Evolutionary conservation across 2,329 filamentous ascomycete species (phyloP), one percentile per base, ranked within the genome.

Genomic region (Phyllosticta citribraziliensis): DNA sequence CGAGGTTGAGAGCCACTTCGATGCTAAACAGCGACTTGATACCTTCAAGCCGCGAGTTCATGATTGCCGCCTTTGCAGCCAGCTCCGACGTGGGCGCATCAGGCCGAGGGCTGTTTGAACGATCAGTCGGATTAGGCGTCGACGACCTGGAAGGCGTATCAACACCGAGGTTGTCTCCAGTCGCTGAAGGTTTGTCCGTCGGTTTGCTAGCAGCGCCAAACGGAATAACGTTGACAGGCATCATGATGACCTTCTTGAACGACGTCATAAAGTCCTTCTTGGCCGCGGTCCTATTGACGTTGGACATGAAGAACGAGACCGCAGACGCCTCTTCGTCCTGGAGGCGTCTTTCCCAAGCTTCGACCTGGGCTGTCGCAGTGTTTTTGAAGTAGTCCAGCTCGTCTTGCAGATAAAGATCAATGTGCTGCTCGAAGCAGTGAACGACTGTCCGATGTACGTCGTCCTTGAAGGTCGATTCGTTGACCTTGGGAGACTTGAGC

Each of bases 201-300:
- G 74, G 68, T 64, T 74, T 79, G 52, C 70, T 71, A 19, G 73
- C 74, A 22, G 59, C 60, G 14, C 40, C 40, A 40, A 63, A 63
- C 2, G 64, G 79, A 3, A 97, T 79, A 9, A 91, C 93, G 58
- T 90, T 96, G 56, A 99, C 93, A 2, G 94, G 94, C 86, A 96
- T 95, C 92, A 99, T 97, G 65, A 99, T 89, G 9, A 99, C 94
- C 74, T 97, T 97, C 71, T 91, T 97, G 80, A 99, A 99, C 0
- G 92, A 96, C 54, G 87, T 94, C 64, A 99, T 72, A 68, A 99
- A 99, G 72, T 99, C 94, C 66, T 91, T 90, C 76, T 99, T 99
- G 65, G 95, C 94, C 0, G 91, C 94, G 72, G 96, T 91, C 25
- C 94, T 84, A 70, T 93, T 97, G 70, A 97, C 85, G 71, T 91